These are phyloP conservation scores for Lenzites betulinus DNA, from an alignment of 768 basidiomycete genomes.

Conservation along the genomic window DNA sequence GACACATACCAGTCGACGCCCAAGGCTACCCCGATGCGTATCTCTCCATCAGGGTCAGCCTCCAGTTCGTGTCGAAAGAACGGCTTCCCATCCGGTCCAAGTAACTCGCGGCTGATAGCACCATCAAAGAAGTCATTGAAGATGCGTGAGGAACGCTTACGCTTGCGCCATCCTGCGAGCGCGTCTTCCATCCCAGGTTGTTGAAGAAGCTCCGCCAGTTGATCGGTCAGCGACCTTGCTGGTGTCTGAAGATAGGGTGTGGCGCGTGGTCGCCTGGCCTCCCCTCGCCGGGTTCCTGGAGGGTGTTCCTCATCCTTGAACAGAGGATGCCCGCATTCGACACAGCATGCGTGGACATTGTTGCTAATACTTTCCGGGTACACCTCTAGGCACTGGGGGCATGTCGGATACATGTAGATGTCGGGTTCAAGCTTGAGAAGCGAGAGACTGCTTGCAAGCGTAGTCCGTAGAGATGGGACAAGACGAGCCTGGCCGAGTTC, in stretches of 20 bases:
- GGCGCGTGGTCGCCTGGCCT: no score
- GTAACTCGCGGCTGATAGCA: slow-evolving; percentile 25
- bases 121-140: slow-evolving; percentile 35
- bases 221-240: slow-evolving; percentile 11
- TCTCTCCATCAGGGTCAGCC: slow-evolving; percentile 25
- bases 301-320: not conserved
- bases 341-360: not conserved
- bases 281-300: no score
- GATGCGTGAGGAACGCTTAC: slow-evolving; percentile 2
- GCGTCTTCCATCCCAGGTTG: slow-evolving; percentile 31
- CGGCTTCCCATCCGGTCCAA: slow-evolving; percentile 25
- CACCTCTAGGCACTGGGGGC: not conserved
- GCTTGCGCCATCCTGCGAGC: slow-evolving; percentile 25
- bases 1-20: slow-evolving; percentile 37
- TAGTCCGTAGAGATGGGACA: not conserved
- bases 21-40: slow-evolving; percentile 32
- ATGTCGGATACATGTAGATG: not conserved
- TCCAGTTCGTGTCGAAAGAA: slow-evolving; percentile 31
- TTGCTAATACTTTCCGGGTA: not conserved
- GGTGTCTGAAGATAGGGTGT: no score
- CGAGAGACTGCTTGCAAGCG: not conserved
- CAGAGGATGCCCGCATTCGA: not conserved
- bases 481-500: not conserved
- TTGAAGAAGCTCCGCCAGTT: slow-evolving; percentile 15
- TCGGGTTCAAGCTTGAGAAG: not conserved